phyloP scores from a whole-genome alignment of 257 asterid species.

The Nicotiana benthamiana region DNA sequence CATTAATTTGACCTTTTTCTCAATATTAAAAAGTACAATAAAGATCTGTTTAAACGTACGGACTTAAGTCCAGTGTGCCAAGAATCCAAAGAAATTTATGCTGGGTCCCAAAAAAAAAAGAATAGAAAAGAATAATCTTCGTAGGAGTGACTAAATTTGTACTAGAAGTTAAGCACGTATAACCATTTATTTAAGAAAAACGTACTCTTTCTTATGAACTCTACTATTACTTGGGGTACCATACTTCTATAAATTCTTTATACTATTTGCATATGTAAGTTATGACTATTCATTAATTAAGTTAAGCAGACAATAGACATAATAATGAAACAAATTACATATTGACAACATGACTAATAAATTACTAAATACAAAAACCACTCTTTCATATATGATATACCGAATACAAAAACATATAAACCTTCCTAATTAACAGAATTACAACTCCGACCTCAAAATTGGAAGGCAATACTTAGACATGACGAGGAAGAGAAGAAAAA shows the following conservation, averaged over 20 bases:
- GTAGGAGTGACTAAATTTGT: too few species aligned
- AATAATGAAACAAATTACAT: not conserved
- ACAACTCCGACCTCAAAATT: not conserved
- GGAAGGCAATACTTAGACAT: not conserved
- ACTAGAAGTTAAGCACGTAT: too few species aligned
- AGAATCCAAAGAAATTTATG: too few species aligned
- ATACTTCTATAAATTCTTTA: not conserved
- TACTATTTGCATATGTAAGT: not conserved
- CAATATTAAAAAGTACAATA: too few species aligned
- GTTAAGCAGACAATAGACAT: not conserved
- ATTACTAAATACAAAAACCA: not conserved
- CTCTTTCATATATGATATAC: not conserved
- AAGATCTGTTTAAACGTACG: too few species aligned
- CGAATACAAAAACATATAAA: slow-evolving; percentile 6
- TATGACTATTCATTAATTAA: not conserved
- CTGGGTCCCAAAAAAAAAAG: too few species aligned
- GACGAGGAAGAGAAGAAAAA: not conserved
- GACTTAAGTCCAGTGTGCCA: too few species aligned
- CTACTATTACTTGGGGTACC: not conserved
- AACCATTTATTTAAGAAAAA: too few species aligned
- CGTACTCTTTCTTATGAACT: too few species aligned
- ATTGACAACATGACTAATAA: not conserved
- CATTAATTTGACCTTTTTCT: not conserved
- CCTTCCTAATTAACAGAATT: slow-evolving; percentile 12
- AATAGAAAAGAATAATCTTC: too few species aligned